Conservation (phyloP, 768 basidiomycete genomes). For the Steccherinum ochraceum region DNA sequence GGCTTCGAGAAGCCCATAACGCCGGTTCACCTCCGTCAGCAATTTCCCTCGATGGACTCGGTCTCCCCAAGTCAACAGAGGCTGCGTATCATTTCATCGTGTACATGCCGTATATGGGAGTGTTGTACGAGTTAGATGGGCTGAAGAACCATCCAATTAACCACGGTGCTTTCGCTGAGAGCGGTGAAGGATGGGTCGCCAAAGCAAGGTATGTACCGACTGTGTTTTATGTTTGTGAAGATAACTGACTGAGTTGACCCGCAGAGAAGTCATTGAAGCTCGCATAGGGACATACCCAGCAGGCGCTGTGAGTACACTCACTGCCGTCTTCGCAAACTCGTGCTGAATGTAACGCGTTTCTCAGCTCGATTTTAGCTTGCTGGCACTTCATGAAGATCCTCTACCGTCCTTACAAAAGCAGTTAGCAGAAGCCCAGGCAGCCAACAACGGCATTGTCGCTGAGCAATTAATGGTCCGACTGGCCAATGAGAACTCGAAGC, state of each 20-base stretch:
- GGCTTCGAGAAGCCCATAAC: conserved; percentile 84
- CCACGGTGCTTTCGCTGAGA: conserved; percentile 68
- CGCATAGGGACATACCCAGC: conserved; percentile 88
- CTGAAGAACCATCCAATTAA: conserved; percentile 72
- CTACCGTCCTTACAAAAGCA: conserved; percentile 61
- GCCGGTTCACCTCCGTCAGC: conserved; percentile 86
- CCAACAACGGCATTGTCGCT: conserved; percentile 25
- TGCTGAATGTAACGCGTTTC: not conserved
- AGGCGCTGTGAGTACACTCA: conserved; percentile 63
- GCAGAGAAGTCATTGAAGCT: conserved; percentile 75
- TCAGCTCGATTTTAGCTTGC: conserved; percentile 88
- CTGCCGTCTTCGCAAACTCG: too few species aligned
- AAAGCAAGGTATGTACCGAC: conserved; percentile 57
- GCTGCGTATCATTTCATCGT: conserved; percentile 98
- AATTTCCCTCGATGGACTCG: conserved; percentile 82
- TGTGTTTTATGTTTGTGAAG: too few species aligned
- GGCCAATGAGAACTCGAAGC: conserved; percentile 63
- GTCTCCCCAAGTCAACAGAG: conserved; percentile 52
- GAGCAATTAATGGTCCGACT: conserved; percentile 52
- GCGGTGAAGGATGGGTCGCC: conserved; percentile 77
- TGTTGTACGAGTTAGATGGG: conserved; percentile 91
- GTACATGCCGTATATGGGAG: conserved; percentile 80
- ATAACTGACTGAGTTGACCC: not conserved
- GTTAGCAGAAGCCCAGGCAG: conserved; percentile 41
- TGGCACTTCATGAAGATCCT: conserved; percentile 81